phyloP scores from a whole-genome alignment of 2,329 filamentous ascomycete genomes.

The Cordyceps militaris region DNA sequence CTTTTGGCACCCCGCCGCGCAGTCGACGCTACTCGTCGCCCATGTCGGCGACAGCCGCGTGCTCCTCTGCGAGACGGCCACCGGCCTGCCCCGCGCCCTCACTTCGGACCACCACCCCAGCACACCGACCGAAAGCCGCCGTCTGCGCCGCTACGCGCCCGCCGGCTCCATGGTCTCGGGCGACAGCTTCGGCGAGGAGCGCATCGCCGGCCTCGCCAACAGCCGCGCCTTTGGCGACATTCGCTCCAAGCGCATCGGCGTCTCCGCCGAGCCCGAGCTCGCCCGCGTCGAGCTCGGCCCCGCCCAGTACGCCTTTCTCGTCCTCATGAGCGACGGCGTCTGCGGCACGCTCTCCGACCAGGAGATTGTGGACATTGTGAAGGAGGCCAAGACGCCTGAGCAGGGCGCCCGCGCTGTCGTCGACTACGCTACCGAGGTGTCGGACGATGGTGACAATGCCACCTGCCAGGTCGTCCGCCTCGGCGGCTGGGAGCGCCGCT shows the following conservation, averaged over 20 bases:
- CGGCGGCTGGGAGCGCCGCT: constrained; percentile 63
- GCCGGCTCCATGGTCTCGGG: constrained; percentile 71
- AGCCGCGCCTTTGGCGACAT: constrained; percentile 93
- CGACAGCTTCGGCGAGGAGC: constrained; percentile 95
- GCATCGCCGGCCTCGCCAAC: constrained; percentile 88
- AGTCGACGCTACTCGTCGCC: constrained; percentile 75
- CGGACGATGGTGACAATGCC: constrained; percentile 58
- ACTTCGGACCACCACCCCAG: constrained; percentile 91
- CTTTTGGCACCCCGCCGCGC: constrained; percentile 88
- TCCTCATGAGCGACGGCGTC: constrained; percentile 83
- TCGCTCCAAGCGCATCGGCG: constrained; percentile 81
- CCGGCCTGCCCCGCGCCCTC: constrained; percentile 70
- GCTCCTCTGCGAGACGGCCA: constrained; percentile 78
- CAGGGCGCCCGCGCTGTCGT: constrained; percentile 74
- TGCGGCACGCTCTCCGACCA: constrained; percentile 82
- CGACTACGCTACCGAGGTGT: constrained; percentile 81
- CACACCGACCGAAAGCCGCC: constrained; percentile 73
- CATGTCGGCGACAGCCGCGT: constrained; percentile 93
- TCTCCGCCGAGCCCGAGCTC: constrained; percentile 89
- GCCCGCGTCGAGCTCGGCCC: constrained; percentile 70
- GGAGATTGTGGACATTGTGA: constrained; percentile 92
- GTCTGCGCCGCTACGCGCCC: constrained; percentile 74
- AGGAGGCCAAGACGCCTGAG: constrained; percentile 87
- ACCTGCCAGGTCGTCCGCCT: constrained; percentile 61
- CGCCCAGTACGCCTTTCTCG: constrained; percentile 82